Evolutionary conservation across 257 asterid species (phyloP).

Genomic region (Solanum corneliomulleri): DNA sequence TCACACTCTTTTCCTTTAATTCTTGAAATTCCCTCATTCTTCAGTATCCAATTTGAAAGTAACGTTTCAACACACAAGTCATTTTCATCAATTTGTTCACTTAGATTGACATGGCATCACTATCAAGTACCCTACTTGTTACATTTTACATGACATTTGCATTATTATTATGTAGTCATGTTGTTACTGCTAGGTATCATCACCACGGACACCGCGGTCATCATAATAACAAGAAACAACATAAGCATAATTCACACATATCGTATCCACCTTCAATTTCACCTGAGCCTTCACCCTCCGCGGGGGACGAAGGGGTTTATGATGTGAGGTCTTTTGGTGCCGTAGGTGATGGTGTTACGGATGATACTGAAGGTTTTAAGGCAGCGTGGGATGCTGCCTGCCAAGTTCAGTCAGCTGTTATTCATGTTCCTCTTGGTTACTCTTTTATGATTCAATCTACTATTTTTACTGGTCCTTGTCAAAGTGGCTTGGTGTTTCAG

Average conservation of each 20-base stretch:
- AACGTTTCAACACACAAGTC: neutral
- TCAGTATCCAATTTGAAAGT: neutral
- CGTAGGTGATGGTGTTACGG: conserved; percentile 30
- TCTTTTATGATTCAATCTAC: conserved; percentile 47
- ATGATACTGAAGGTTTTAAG: conserved; percentile 48
- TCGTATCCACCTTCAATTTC: conserved; percentile 27
- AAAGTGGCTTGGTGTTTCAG: conserved; percentile 29
- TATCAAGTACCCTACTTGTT: neutral
- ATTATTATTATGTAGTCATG: neutral
- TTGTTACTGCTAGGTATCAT: conserved; percentile 25
- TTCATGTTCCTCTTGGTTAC: conserved; percentile 30
- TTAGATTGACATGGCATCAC: neutral
- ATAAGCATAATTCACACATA: conserved; percentile 19
- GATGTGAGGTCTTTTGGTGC: conserved; percentile 46
- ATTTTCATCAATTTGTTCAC: neutral
- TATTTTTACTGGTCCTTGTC: conserved; percentile 57
- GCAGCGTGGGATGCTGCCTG: conserved; percentile 52
- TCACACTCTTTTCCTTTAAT: neutral
- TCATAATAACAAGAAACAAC: neutral
- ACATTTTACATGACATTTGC: neutral
- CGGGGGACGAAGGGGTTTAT: conserved; percentile 1
- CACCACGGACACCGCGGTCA: conserved; percentile 14
- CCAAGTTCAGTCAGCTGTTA: conserved; percentile 17
- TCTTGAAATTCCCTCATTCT: neutral
- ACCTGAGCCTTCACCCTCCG: conserved; percentile 21